Evolutionary conservation across 768 basidiomycete genomes (phyloP).

Genomic region (Lentinus brumalis): DNA sequence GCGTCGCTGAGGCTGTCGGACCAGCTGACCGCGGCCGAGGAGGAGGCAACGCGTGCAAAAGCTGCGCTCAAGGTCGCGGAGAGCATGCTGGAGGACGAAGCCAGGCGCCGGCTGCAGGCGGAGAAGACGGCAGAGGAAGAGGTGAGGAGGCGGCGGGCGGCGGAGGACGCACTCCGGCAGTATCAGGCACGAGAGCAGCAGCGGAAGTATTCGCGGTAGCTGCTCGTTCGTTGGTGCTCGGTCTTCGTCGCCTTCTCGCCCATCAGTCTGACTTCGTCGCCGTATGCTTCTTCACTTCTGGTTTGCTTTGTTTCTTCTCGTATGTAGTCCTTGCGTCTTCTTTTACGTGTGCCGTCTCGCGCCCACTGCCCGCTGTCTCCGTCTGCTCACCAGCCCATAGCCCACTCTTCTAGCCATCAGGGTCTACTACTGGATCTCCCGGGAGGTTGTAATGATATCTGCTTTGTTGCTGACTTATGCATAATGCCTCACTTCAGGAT

Average conservation of each 20-base stretch:
- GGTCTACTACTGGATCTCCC: slow-evolving; percentile 6
- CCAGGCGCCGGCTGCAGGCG: slow-evolving; percentile 55
- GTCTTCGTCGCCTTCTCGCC: neutral
- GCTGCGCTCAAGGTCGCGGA: slow-evolving; percentile 58
- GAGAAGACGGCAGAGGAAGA: slow-evolving; percentile 56
- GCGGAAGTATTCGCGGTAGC: slow-evolving; percentile 17
- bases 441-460: slow-evolving; percentile 16
- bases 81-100: slow-evolving; percentile 61
- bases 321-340: neutral
- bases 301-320: no score
- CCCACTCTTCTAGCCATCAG: slow-evolving; percentile 2
- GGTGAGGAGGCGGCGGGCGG: slow-evolving; percentile 43
- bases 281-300: neutral
- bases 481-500: slow-evolving; percentile 11
- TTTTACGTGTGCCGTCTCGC: neutral
- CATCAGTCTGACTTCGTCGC: neutral
- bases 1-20: slow-evolving; percentile 67
- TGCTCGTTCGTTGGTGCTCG: neutral
- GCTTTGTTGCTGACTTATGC: slow-evolving; percentile 16
- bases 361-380: no score
- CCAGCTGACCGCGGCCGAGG: slow-evolving; percentile 66
- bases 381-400: neutral
- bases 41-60: slow-evolving; percentile 58
- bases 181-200: slow-evolving; percentile 24
- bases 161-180: slow-evolving; percentile 51